Conservation (phyloP, 2,329 filamentous ascomycete genomes). For the Diaporthe longicolla region DNA sequence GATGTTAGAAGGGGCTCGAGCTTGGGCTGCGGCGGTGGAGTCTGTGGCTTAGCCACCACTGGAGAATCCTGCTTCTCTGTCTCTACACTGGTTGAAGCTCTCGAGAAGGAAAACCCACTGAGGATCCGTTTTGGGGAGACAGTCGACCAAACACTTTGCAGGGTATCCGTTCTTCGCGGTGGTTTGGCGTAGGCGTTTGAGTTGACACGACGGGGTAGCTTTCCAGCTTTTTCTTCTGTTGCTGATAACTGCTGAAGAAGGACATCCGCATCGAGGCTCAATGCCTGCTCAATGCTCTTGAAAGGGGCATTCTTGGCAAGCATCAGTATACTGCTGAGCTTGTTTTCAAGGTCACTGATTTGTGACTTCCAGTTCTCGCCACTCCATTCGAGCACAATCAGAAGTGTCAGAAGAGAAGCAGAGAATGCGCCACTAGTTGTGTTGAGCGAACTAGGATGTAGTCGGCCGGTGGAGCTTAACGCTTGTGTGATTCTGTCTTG, state of each 20-base stretch:
- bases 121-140: neutral
- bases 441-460: neutral
- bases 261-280: neutral
- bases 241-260: neutral
- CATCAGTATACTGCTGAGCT: neutral
- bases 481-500: constrained; percentile 8
- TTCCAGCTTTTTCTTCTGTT: neutral
- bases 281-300: neutral
- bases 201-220: neutral
- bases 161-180: neutral
- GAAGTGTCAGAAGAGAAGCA: constrained; percentile 5
- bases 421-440: neutral
- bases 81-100: neutral
- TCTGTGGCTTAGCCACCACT: no score
- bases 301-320: neutral
- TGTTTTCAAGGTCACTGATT: neutral
- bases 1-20: neutral
- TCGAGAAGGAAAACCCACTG: neutral
- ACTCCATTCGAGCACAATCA: neutral
- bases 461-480: neutral
- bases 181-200: neutral
- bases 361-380: neutral
- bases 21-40: neutral
- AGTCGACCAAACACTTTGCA: neutral
- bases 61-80: neutral